These are phyloP conservation scores for Didymella keratinophila DNA, from an alignment of 2,329 filamentous ascomycete genomes.

Conservation along the genomic window DNA sequence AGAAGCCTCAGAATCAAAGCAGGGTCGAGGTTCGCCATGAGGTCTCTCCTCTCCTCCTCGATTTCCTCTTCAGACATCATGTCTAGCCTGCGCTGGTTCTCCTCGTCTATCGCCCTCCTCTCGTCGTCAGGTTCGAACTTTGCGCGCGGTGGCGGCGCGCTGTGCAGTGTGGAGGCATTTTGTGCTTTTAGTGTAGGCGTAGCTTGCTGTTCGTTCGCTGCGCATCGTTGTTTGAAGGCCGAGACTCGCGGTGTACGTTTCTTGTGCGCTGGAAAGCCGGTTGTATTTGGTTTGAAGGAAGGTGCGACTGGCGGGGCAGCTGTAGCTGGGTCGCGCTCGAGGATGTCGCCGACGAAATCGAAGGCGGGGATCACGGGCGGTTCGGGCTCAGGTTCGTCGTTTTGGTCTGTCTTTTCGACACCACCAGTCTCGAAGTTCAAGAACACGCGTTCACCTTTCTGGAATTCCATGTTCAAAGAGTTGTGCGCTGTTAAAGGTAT, in stretches of 20 bases:
- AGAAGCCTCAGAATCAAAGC: constrained; percentile 79
- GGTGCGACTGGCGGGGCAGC: constrained; percentile 71
- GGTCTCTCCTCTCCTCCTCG: constrained; percentile 76
- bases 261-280: constrained; percentile 89
- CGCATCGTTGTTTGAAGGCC: constrained; percentile 77
- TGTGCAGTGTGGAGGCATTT: constrained; percentile 22
- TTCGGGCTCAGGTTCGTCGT: constrained; percentile 22
- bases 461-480: constrained; percentile 51
- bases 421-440: constrained; percentile 66
- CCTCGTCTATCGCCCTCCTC: constrained; percentile 76
- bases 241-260: constrained; percentile 73
- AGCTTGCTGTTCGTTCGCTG: constrained; percentile 39
- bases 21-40: constrained; percentile 80
- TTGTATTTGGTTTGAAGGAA: constrained; percentile 61
- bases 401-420: constrained; percentile 50
- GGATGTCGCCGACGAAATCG: constrained; percentile 74
- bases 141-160: constrained; percentile 24
- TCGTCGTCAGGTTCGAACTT: constrained; percentile 61
- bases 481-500: not conserved
- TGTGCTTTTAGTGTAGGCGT: constrained; percentile 21
- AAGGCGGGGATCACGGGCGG: constrained; percentile 50
- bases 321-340: constrained; percentile 72
- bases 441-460: constrained; percentile 67
- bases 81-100: constrained; percentile 77
- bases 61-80: constrained; percentile 86